phyloP scores from a whole-genome alignment of 108 stramenopile genomes.

The Cyclostephanos tholiformis region DNA sequence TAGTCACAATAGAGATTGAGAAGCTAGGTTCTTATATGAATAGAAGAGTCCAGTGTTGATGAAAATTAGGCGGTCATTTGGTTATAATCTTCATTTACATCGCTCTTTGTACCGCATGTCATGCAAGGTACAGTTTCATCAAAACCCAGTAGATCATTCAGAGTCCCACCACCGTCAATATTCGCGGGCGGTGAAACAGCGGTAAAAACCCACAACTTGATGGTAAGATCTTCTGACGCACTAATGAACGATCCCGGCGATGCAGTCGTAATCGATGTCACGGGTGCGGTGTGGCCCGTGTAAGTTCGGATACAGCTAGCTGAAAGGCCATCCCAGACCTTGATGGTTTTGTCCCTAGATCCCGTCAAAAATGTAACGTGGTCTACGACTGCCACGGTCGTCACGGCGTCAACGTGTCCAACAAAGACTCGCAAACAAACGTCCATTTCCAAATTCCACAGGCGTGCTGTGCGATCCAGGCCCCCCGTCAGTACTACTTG shows the following conservation, averaged over 20 bases:
- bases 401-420: slow-evolving; percentile 33
- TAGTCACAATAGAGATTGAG: too few species aligned
- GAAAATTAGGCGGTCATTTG: neutral
- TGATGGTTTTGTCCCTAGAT: slow-evolving; percentile 30
- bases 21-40: too few species aligned
- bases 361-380: slow-evolving; percentile 39
- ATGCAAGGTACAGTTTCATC: neutral
- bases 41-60: too few species aligned
- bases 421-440: slow-evolving; percentile 32
- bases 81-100: neutral
- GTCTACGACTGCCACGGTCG: slow-evolving; percentile 23
- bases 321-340: slow-evolving; percentile 45
- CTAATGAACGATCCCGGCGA: slow-evolving; percentile 20
- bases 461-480: slow-evolving; percentile 23
- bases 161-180: neutral
- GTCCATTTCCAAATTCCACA: slow-evolving; percentile 27
- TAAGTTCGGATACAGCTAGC: slow-evolving; percentile 33
- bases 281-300: slow-evolving; percentile 8
- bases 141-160: neutral
- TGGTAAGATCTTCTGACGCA: slow-evolving; percentile 28
- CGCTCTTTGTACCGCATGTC: neutral
- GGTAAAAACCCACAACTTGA: slow-evolving; percentile 42
- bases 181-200: slow-evolving; percentile 4
- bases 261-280: slow-evolving; percentile 17
- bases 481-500: slow-evolving; percentile 29